Base-by-base conservation (phyloP, 2,329 filamentous ascomycete genomes). In the Pseudocercospora crystallina region DNA sequence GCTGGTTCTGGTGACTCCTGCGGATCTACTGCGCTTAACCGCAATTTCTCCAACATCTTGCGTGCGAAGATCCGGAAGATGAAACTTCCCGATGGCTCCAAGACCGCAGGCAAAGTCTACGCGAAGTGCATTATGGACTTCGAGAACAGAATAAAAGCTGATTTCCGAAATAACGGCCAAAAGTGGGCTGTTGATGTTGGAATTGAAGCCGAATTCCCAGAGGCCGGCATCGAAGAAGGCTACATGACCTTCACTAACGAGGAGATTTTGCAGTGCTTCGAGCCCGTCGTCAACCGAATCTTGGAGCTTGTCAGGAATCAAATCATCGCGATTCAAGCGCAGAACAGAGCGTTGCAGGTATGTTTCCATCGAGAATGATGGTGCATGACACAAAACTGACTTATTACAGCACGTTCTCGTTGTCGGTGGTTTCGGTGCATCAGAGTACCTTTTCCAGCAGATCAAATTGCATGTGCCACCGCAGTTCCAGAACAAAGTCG, bases 91-190 rank as follows among this genome's bases (percentile, higher is more conserved):
- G 92, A 97, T 67, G 92, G 91, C 40, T 96, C 92, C 62, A 95
- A 92, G 75, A 97, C 90, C 2, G 92, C 94, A n/a, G 92, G 92
- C 37, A 90, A 92, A 72, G 94, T 99, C 47, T 97, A 97, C 72
- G 92, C 92, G 61, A 97, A 97, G 77, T 97, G 92, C 72, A 97
- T 99, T 73, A 97, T 97, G 92, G 94, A 99, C 74, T 99, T 99
- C 66, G 94, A 99, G 78, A 97, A 97, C 81, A 81, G 94, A 71
- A 96, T 99, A 81, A 99, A 99, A 80, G 94, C 94, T 43, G 94
- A 97, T 72, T 99, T 99, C 85, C 85, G 94, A 59, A 97, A 97
- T 77, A 97, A 96, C 71, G 91, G 92, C 43, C 92, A 97, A 73
- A 97, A 97, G 73, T 97, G 94, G 94, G 94, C 94, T 38, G 65